Percentiles rank a stretch among this genome's conserved stretches.
These are phyloP conservation scores for Tetratostichococcus sp. DNA, from an alignment of 139 green algal species.

Conservation along the genomic window DNA sequence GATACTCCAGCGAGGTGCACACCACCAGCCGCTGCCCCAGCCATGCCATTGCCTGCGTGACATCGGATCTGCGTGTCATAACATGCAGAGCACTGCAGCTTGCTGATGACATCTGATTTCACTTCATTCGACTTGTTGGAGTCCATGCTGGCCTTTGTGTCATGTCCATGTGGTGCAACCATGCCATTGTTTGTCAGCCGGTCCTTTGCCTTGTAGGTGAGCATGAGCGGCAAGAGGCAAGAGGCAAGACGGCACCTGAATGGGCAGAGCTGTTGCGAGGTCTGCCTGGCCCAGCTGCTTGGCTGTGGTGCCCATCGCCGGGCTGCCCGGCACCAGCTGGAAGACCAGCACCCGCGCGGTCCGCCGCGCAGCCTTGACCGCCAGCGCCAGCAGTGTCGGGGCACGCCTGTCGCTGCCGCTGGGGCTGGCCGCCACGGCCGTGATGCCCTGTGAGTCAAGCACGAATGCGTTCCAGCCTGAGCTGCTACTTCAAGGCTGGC, in stretches of 20 bases:
- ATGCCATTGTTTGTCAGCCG: too few relatives aligned
- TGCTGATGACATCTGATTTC: too few relatives aligned
- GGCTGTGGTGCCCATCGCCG: slow-evolving; percentile 13
- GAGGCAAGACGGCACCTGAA: slow-evolving; percentile 14
- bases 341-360: slow-evolving; percentile 25
- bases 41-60: slow-evolving; percentile 31
- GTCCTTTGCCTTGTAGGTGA: too few relatives aligned
- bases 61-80: too few relatives aligned
- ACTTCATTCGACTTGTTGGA: too few relatives aligned
- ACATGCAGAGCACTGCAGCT: background rate
- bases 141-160: too few relatives aligned
- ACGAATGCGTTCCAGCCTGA: too few relatives aligned
- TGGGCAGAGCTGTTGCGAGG: slow-evolving; percentile 17
- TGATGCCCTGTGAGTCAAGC: background rate
- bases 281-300: slow-evolving; percentile 19
- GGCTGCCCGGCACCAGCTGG: slow-evolving; percentile 10
- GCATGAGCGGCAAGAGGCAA: too few relatives aligned
- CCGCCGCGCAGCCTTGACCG: slow-evolving; percentile 20
- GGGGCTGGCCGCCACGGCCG: background rate
- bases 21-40: slow-evolving; percentile 28
- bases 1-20: slow-evolving; percentile 27
- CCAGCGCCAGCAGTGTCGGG: slow-evolving; percentile 24
- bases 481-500: background rate
- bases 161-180: too few relatives aligned
- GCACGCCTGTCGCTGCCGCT: background rate